Evolutionary conservation across 1,284 basidiomycete genomes (phyloP), one percentile per base, ranked within the genome.

Genomic region (Athelia sp.): DNA sequence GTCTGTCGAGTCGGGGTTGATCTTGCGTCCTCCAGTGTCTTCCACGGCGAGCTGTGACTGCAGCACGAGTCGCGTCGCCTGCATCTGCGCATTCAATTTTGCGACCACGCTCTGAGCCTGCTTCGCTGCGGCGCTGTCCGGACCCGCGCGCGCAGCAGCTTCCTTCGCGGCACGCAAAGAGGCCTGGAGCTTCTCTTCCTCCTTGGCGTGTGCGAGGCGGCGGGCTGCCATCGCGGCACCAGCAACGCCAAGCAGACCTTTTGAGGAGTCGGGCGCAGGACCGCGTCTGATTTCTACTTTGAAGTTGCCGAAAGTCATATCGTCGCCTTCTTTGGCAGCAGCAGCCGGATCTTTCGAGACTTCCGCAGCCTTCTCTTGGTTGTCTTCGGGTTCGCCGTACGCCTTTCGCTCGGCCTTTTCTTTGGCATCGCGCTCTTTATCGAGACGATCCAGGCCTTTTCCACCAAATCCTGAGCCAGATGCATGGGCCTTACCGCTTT

Each of bases 391-490:
- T 64, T 94, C 93, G 47, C 91, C 92, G 54, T 93, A 95, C 1
- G 90, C 90, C 60, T 93, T 90, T 49, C 93, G 90, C 61, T 97
- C 92, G 2, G 91, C 92, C 57, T 84, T 90, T 64, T 93, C 92
- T 62, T 90, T 92, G 38, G 91, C 90, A 56, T 98, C 94, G 50
- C 97, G 89, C 56, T 97, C 93, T 60, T 89, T 88, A 62, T 99
- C 97, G 36, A 99, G 82, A 50, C 90, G 77, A 62, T 99, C 97
- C 26, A 99, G 82, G 54, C 97, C 97, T 68, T 99, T 99, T 31
- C 97, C 97, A 56, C 93, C 91, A 64, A 98, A 99, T 19, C 97
- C 97, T 51, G 93, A 96, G 3, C 91, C 85, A 1, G 92, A 89
- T 13, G 84, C 88, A 58, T 95, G 90, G 1, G 93, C 97, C 63